A percentile compares a stretch with the other conserved stretches of the same genome.
Conservation (phyloP, 2,329 filamentous ascomycete genomes). For the Lecanicillium sp. region DNA sequence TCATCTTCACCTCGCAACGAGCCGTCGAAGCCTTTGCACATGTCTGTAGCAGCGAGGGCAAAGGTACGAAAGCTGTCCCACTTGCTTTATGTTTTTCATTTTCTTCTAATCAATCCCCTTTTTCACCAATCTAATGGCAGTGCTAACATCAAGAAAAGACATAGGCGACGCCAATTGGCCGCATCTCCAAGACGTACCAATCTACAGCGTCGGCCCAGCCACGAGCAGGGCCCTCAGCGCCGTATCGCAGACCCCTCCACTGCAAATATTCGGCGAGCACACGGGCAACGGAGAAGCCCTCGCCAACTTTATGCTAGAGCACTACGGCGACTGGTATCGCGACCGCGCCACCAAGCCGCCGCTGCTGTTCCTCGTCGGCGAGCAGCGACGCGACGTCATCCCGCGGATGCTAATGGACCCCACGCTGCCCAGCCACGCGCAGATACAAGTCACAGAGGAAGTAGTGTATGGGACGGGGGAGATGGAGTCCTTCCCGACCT, state of each 20-base stretch:
- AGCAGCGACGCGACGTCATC: conserved; percentile 84
- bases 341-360: conserved; percentile 43
- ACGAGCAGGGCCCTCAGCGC: conserved; percentile 66
- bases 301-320: conserved; percentile 67
- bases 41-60: conserved; percentile 50
- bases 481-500: conserved; percentile 65
- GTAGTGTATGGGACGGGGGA: conserved; percentile 83
- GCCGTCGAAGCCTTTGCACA: conserved; percentile 71
- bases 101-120: too few species aligned
- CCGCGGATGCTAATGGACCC: conserved; percentile 66
- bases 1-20: conserved; percentile 78
- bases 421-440: conserved; percentile 35
- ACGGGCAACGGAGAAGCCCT: conserved; percentile 80
- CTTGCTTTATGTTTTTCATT: too few species aligned
- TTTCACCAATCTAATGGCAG: too few species aligned
- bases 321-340: conserved; percentile 54
- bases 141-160: conserved; percentile 1
- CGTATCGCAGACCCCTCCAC: conserved; percentile 39
- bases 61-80: conserved; percentile 28
- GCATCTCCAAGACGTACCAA: conserved; percentile 45
- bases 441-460: conserved; percentile 66
- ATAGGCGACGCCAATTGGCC: conserved; percentile 32
- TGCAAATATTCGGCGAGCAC: conserved; percentile 68
- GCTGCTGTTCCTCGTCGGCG: conserved; percentile 82
- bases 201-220: conserved; percentile 77